A percentile compares a stretch with the other conserved stretches of the same genome.
Conservation (phyloP, 2,329 filamentous ascomycete genomes). For the Penicillium sp. region DNA sequence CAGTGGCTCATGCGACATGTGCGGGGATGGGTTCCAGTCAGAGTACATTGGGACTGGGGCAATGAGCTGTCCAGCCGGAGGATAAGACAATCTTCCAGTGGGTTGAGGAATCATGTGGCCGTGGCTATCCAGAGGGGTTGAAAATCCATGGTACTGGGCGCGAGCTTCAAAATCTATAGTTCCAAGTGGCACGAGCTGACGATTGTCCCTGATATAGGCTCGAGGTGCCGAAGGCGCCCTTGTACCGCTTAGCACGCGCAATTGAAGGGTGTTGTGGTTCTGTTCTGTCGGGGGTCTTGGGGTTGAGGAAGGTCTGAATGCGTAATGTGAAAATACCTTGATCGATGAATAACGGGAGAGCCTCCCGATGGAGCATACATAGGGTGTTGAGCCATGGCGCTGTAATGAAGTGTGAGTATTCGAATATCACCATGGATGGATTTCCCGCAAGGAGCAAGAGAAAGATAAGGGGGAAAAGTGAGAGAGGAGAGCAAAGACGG, state of each 20-base stretch:
- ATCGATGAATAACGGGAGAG: constrained; percentile 38
- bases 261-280: constrained; percentile 14
- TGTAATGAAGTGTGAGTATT: constrained; percentile 30
- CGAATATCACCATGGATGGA: constrained; percentile 7
- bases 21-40: constrained; percentile 38
- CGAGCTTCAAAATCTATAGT: constrained; percentile 37
- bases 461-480: background rate
- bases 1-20: constrained; percentile 34
- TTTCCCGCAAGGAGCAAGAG: background rate
- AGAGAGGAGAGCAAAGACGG: background rate
- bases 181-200: constrained; percentile 25
- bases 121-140: constrained; percentile 31
- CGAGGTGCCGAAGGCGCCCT: constrained; percentile 33
- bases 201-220: constrained; percentile 33
- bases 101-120: constrained; percentile 33
- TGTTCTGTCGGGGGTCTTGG: constrained; percentile 10
- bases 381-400: constrained; percentile 34
- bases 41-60: constrained; percentile 34
- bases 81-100: constrained; percentile 31
- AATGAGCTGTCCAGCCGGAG: constrained; percentile 34
- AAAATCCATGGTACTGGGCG: constrained; percentile 32
- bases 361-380: constrained; percentile 33
- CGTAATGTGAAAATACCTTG: constrained; percentile 36
- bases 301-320: constrained; percentile 10
- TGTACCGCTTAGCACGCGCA: constrained; percentile 31